Evolutionary conservation across 2,329 filamentous ascomycete species (phyloP), one percentile per base, ranked within the genome.

Genomic region (Trichophyton equinum): DNA sequence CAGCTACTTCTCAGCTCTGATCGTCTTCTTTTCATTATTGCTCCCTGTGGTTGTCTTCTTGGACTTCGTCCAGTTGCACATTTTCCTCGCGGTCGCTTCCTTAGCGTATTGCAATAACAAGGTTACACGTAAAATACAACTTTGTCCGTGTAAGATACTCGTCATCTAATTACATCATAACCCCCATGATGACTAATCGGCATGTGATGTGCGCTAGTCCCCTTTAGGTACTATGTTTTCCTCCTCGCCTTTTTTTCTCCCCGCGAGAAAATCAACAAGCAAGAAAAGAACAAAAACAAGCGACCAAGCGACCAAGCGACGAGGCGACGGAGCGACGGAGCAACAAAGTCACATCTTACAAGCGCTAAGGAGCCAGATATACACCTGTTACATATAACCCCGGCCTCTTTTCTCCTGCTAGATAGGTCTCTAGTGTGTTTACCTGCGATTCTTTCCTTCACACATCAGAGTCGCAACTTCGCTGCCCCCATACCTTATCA

Each of bases 201-300:
- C 9, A 27, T 51, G 22, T 47, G 20, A 47, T 2, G 9, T 13
- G 25, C 55, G 57, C 63, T 58, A 62, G 60, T 22, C 64, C 61
- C 46, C 38, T 60, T 63, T 61, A 30, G 64, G 64, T 38, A 66
- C 49, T 62, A 63, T 66, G 64, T 66, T 66, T 66, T 64, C 63
- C 59, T 64, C 57, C 4, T 44, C n/a, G 6, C n/a, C 40, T n/a
- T 18, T 44, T 44, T 61, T 57, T 51, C 15, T 60, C 60, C 49
- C 58, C 60, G 38, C 49, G 53, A 59, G 56, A 63, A 62, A 25
- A 27, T 25, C 61, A 65, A 64, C 33, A 58, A 47, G 22, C 33
- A 18, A 57, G 18, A 42, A 42, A 22, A 57, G 27, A 15, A 18
- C 9, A 57, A 57, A 57, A 57, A 33, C 30, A 57, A 30, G 27